Percentiles rank a stretch among this genome's conserved stretches.
These are phyloP conservation scores for Podila epicladia DNA, from an alignment of 192 early-diverging fungal species.

Conservation along the genomic window DNA sequence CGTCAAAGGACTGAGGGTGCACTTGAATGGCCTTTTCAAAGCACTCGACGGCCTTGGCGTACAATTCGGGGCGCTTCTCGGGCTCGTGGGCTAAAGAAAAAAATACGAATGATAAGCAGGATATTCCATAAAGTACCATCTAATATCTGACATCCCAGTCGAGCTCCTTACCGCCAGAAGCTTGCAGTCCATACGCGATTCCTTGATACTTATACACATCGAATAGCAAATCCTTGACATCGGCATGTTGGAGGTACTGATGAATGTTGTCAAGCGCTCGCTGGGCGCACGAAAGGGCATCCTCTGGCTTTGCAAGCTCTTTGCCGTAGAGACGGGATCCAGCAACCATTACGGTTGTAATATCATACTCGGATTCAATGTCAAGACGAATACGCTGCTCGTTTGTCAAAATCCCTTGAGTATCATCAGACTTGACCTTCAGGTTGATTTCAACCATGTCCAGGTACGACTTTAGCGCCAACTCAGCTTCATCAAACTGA, in stretches of 20 bases:
- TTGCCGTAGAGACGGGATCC: conserved; percentile 22
- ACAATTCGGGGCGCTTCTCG: conserved; percentile 65
- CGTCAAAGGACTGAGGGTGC: conserved; percentile 59
- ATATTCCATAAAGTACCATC: too few species aligned
- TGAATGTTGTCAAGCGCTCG: conserved; percentile 15
- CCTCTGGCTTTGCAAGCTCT: conserved; percentile 6
- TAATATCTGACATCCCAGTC: too few species aligned
- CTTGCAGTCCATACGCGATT: conserved; percentile 11
- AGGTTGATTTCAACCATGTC: conserved; percentile 57
- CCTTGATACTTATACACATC: conserved; percentile 12
- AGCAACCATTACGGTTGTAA: conserved; percentile 18
- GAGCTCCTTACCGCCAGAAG: not conserved
- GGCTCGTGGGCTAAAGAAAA: conserved; percentile 61
- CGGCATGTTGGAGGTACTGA: conserved; percentile 8
- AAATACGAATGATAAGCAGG: not conserved
- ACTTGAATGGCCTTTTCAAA: conserved; percentile 62
- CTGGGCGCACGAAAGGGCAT: conserved; percentile 13
- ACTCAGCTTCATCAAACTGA: conserved; percentile 78
- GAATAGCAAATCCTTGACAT: conserved; percentile 11
- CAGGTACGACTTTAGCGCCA: conserved; percentile 70
- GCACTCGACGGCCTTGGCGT: conserved; percentile 61
- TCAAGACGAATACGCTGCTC: conserved; percentile 15
- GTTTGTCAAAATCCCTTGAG: conserved; percentile 6
- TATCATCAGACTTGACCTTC: conserved; percentile 13
- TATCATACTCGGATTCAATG: conserved; percentile 32